Conservation (phyloP, 2,329 filamentous ascomycete genomes). For the Trichoderma asperellum region DNA sequence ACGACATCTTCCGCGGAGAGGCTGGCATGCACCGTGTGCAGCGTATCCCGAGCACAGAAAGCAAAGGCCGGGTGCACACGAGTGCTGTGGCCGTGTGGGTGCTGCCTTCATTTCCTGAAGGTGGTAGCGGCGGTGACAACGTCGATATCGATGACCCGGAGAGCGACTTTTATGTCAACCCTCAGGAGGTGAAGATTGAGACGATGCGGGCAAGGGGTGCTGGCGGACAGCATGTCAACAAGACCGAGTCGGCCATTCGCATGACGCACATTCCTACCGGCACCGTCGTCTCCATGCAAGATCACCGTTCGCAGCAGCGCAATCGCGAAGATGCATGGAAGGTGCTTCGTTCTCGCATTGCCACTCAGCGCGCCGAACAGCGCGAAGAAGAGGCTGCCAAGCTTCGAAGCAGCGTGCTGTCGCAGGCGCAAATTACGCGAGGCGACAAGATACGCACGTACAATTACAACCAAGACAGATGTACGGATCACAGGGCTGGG, state of each 20-base stretch:
- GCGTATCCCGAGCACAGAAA: slow-evolving; percentile 88
- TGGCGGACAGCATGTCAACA: slow-evolving; percentile 97
- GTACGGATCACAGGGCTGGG: slow-evolving; percentile 86
- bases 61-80: slow-evolving; percentile 88
- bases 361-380: slow-evolving; percentile 77
- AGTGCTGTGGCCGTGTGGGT: slow-evolving; percentile 92
- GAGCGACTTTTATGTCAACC: slow-evolving; percentile 89
- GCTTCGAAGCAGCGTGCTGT: slow-evolving; percentile 77
- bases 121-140: slow-evolving; percentile 44
- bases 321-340: slow-evolving; percentile 90
- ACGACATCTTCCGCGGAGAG: slow-evolving; percentile 80
- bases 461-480: slow-evolving; percentile 75
- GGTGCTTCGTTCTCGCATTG: slow-evolving; percentile 78
- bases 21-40: slow-evolving; percentile 96
- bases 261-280: slow-evolving; percentile 89
- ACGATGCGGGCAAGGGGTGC: slow-evolving; percentile 92
- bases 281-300: slow-evolving; percentile 88
- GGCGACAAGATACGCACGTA: slow-evolving; percentile 95
- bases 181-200: slow-evolving; percentile 79
- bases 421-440: slow-evolving; percentile 79
- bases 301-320: slow-evolving; percentile 84
- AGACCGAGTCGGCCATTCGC: slow-evolving; percentile 92
- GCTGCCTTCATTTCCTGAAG: slow-evolving; percentile 75
- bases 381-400: slow-evolving; percentile 78
- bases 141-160: slow-evolving; percentile 78